A percentile compares a stretch with the other conserved stretches of the same genome.
phyloP scores from a whole-genome alignment of 768 basidiomycete species.

The Naganishia onofrii region DNA sequence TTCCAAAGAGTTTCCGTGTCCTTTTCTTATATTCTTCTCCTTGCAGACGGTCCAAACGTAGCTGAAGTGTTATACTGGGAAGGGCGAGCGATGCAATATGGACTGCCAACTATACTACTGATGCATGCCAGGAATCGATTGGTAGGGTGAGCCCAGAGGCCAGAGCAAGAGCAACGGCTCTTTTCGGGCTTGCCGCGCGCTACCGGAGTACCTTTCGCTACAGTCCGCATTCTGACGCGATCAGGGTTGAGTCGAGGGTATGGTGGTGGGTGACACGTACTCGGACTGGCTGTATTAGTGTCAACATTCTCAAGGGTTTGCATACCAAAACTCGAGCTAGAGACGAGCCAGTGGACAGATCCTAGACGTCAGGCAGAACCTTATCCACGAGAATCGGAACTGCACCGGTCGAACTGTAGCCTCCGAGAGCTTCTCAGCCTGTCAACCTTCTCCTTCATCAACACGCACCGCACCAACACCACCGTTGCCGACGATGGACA shows the following conservation, averaged over 20 bases:
- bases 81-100: too few species aligned
- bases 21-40: slow-evolving; percentile 3
- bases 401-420: not conserved
- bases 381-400: not conserved
- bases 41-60: not conserved
- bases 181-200: slow-evolving; percentile 14
- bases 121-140: slow-evolving; percentile 16
- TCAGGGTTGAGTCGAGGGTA: too few species aligned
- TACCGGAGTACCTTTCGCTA: too few species aligned
- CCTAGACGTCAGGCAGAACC: not conserved
- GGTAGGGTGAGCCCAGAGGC: too few species aligned
- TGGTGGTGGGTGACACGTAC: slow-evolving; percentile 18
- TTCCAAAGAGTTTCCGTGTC: slow-evolving; percentile 1
- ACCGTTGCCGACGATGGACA: slow-evolving; percentile 40
- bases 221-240: too few species aligned
- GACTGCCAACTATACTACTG: too few species aligned
- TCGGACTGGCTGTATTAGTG: not conserved
- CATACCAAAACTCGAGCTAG: not conserved
- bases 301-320: not conserved
- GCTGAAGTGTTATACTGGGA: too few species aligned
- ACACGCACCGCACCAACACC: not conserved
- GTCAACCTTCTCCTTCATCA: not conserved
- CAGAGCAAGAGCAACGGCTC: too few species aligned
- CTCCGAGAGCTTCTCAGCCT: too few species aligned
- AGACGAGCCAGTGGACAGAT: not conserved